Conservation (phyloP, 148 eudicot species). For the Rhododendron kiyosumense region DNA sequence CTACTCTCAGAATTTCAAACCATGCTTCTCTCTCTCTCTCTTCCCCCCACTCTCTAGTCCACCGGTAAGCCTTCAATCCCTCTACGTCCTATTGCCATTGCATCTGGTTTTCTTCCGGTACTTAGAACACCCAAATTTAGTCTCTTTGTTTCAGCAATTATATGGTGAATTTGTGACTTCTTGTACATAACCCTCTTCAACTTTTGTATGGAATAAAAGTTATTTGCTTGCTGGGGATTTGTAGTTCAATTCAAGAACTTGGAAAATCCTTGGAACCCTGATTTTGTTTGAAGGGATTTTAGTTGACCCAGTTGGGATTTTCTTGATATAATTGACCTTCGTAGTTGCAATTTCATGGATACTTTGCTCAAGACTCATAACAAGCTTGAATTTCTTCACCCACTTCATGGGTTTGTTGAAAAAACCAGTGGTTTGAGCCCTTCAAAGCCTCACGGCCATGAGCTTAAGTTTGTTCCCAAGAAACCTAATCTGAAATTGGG, state of each 20-base stretch:
- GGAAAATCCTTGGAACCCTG: conserved; percentile 3
- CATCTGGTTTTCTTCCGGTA: neutral
- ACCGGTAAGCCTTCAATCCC: neutral
- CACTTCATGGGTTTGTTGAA: conserved; percentile 51
- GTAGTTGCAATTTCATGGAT: conserved; percentile 41
- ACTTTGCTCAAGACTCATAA: conserved; percentile 69
- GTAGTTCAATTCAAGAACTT: neutral
- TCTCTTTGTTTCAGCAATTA: neutral
- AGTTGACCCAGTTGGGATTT: conserved; percentile 30
- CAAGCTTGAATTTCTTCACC: conserved; percentile 72
- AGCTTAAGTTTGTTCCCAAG: conserved; percentile 23
- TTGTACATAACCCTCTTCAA: neutral
- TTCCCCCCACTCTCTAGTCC: neutral
- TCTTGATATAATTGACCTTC: neutral
- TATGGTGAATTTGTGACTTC: neutral
- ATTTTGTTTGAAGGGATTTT: conserved; percentile 19
- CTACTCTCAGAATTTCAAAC: neutral
- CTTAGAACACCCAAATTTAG: neutral
- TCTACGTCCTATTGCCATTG: neutral
- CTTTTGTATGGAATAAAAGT: neutral
- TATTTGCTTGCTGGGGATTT: neutral
- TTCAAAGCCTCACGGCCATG: conserved; percentile 30
- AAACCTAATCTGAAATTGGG: conserved; percentile 32
- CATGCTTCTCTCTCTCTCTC: neutral
- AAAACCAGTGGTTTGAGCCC: conserved; percentile 37